Conservation (phyloP, 371 early-diverging fungal genomes). For the Quaeritorhiza haematococci region DNA sequence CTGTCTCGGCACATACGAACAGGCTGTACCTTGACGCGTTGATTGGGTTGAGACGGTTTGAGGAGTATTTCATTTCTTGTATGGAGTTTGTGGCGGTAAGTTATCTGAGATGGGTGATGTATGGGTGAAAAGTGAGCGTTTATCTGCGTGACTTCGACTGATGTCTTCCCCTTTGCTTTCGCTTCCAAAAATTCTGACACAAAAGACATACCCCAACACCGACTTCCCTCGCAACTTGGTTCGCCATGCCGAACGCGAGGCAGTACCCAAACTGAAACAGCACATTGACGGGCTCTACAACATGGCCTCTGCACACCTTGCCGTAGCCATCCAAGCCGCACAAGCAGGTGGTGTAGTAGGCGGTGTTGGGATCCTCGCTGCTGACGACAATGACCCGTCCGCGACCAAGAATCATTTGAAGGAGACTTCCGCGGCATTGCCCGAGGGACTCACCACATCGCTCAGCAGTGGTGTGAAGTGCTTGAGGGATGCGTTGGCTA, state of each 20-base stretch:
- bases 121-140: no score
- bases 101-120: no score
- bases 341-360: no score
- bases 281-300: constrained; percentile 16
- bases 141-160: not conserved
- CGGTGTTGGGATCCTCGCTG: no score
- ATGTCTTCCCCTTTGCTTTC: constrained; percentile 1
- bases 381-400: no score
- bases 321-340: constrained; percentile 15
- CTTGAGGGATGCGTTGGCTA: no score
- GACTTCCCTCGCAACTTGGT: constrained; percentile 21
- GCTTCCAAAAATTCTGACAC: not conserved
- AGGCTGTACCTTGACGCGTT: constrained; percentile 35
- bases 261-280: constrained; percentile 13
- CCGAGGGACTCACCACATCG: no score
- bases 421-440: no score
- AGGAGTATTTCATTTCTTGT: constrained; percentile 30
- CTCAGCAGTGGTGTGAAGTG: no score
- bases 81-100: constrained; percentile 28
- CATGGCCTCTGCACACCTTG: constrained; percentile 12
- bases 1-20: constrained; percentile 34
- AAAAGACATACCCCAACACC: constrained; percentile 15
- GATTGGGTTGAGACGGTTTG: constrained; percentile 27
- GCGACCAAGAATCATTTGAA: no score
- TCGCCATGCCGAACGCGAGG: constrained; percentile 13